Evolutionary conservation across 106 monocot genomes (phyloP), one percentile per base, ranked within the genome.

Genomic region (Alisma plantagoaquatica): DNA sequence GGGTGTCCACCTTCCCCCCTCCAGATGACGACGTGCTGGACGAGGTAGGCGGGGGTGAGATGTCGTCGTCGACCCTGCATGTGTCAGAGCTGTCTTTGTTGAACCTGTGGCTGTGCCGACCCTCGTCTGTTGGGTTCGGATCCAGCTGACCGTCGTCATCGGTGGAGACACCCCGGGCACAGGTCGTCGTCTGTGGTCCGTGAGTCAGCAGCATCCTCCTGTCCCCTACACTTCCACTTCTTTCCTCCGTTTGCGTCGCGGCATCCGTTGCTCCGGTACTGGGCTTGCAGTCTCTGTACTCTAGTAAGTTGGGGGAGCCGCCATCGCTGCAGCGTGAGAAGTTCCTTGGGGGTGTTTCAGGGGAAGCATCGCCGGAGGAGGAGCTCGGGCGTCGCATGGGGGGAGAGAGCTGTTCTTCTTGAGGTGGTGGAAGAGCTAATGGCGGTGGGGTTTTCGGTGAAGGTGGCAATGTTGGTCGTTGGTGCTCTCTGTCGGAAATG

Each of bases 241-340:
- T 45, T 10, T 70, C 60, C 15, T 75, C 70, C 1, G 70, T 75
- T 48, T 75, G 75, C 10, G 75, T 75, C 1, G 70, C 63, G 41
- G 70, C 70, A 41, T 70, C 68, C 1, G 45, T 20, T 29, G 67
- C 29, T 61, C 49, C 56, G n/a, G n/a, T n/a, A 43, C 12, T 47
- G 12, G 58, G 52, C 65, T 59, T 50, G 43, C 8, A 19, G 7
- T 48, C 41, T 16, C 30, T 51, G 49, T 53, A 72, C 31, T 65
- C 64, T 20, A 43, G 18, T 10, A 38, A 17, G 20, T 29, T 41
- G 22, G 45, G 45, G 43, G 46, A 31, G 15, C 52, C 23, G 29
- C 43, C 53, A 31, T n/a, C n/a, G n/a, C 44, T 33, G 12, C 53
- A 51, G 60, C 59, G 52, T 0, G 60, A 46, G n/a, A 46, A 60